phyloP scores from a whole-genome alignment of 345 rosid species.

The Eucalyptus erythrocorys region DNA sequence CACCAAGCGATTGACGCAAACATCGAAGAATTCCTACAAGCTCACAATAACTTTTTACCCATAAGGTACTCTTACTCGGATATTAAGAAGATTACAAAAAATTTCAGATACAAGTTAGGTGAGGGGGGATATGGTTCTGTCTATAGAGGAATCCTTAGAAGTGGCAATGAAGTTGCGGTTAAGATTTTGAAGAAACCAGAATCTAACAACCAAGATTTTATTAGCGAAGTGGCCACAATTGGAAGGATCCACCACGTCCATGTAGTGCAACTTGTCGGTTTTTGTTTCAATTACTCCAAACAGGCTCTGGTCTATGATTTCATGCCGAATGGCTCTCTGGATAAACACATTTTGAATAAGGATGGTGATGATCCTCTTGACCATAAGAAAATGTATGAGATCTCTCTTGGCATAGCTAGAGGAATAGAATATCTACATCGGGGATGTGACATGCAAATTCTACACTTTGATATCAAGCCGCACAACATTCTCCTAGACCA shows the following conservation, averaged over 20 bases:
- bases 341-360: too few species aligned
- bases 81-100: background rate
- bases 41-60: background rate
- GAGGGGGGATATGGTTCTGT: background rate
- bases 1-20: fast-evolving
- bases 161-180: background rate
- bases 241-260: background rate
- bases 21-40: too few species aligned
- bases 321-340: too few species aligned
- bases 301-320: too few species aligned
- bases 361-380: too few species aligned
- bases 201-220: background rate
- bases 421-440: too few species aligned
- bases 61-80: background rate
- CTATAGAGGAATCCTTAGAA: background rate
- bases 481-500: too few species aligned
- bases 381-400: too few species aligned
- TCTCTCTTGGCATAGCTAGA: too few species aligned
- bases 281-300: background rate
- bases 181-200: background rate
- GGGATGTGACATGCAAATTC: too few species aligned
- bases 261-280: background rate
- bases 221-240: background rate
- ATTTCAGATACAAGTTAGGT: background rate
- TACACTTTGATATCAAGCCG: too few species aligned